Percentiles rank a stretch among this genome's conserved stretches.
These are phyloP conservation scores for Sugiyamaella mastotermitis DNA, from an alignment of 805 yeast genomes.

Conservation along the genomic window DNA sequence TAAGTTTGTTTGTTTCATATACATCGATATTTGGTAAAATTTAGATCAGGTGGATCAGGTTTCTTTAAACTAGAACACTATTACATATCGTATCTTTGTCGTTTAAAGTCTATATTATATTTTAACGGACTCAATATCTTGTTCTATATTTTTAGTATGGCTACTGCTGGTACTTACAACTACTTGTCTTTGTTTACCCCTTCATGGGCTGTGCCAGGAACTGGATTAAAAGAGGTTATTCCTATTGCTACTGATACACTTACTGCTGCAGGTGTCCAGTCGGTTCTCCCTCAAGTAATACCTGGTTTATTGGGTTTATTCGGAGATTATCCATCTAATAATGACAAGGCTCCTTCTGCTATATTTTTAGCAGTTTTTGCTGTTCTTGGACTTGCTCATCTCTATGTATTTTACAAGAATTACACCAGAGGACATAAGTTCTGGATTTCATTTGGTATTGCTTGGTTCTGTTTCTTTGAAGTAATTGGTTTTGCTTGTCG, in stretches of 20 bases:
- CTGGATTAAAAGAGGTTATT: slow-evolving; percentile 23
- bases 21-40: no score
- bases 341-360: slow-evolving; percentile 56
- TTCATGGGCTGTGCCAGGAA: slow-evolving; percentile 18
- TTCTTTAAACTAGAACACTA: no score
- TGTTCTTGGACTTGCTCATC: slow-evolving; percentile 43
- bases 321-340: slow-evolving; percentile 53
- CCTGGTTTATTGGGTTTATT: slow-evolving; percentile 36
- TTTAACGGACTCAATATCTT: no score
- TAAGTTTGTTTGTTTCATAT: no score
- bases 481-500: slow-evolving; percentile 55
- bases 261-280: slow-evolving; percentile 3
- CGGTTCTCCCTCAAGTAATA: slow-evolving; percentile 17
- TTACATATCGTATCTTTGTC: no score
- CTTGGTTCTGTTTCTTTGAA: slow-evolving; percentile 47
- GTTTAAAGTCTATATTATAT: no score
- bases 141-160: no score
- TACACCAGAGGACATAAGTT: slow-evolving; percentile 53
- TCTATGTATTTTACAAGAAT: slow-evolving; percentile 43
- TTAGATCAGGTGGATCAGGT: no score
- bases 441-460: slow-evolving; percentile 48
- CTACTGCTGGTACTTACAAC: slow-evolving; percentile 1
- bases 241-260: slow-evolving; percentile 13
- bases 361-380: slow-evolving; percentile 50
- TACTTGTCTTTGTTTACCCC: slow-evolving; percentile 13